Conservation (phyloP, 345 rosid genomes). For the Angophora floribunda region DNA sequence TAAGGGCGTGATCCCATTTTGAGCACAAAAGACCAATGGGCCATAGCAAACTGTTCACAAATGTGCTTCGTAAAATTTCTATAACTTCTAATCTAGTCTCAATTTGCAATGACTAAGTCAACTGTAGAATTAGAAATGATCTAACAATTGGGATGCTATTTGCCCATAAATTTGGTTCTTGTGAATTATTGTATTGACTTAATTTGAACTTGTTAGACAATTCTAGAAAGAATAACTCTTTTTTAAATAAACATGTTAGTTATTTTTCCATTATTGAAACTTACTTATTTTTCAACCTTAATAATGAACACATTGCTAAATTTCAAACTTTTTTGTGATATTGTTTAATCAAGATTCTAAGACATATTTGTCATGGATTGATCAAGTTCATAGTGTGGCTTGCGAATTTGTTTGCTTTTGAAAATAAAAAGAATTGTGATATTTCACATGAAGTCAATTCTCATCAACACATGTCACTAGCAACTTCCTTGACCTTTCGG, state of each 20-base stretch:
- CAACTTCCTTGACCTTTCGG: neutral
- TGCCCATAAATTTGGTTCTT: no score
- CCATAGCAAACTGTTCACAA: neutral
- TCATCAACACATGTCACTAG: rapidly evolving
- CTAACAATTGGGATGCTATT: no score
- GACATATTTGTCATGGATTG: neutral
- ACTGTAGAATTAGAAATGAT: no score
- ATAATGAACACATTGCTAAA: neutral
- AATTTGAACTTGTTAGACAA: no score
- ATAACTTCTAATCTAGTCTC: neutral
- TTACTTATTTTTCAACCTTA: neutral
- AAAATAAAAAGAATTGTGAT: neutral
- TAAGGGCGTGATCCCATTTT: neutral
- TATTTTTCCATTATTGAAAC: neutral
- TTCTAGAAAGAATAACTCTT: no score
- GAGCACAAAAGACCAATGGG: neutral
- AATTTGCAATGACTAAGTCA: neutral
- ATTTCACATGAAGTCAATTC: neutral
- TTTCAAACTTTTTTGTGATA: neutral
- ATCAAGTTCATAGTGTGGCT: rapidly evolving
- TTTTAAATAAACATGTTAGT: no score
- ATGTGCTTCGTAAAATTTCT: neutral
- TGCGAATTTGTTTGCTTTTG: neutral
- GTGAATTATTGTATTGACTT: no score
- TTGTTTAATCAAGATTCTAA: neutral